Evolutionary conservation across 192 early-diverging fungal genomes (phyloP).

Genomic region (Paraglomus brasilianum): DNA sequence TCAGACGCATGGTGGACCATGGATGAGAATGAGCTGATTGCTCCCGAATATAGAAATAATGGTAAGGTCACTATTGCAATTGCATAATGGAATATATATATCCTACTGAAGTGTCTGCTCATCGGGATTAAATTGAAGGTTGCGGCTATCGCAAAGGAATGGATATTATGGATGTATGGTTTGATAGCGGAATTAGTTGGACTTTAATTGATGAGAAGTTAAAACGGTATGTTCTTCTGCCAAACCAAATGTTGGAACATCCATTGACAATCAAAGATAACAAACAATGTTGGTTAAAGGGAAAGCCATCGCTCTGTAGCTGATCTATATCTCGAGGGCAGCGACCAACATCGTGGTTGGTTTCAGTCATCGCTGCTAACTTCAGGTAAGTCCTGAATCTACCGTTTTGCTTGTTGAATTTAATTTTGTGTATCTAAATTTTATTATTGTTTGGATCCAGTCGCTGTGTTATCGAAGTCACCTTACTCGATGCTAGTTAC

Average conservation of each 20-base stretch:
- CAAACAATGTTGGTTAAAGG: slow-evolving; percentile 21
- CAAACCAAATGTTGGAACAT: not conserved
- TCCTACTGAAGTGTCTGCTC: not conserved
- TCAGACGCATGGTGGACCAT: slow-evolving; percentile 73
- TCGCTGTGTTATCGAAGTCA: slow-evolving; percentile 62
- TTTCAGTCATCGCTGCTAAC: slow-evolving; percentile 82
- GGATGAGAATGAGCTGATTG: slow-evolving; percentile 58
- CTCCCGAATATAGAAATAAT: slow-evolving; percentile 52
- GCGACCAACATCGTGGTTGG: slow-evolving; percentile 84
- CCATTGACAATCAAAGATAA: not conserved
- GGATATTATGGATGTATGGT: slow-evolving; percentile 89
- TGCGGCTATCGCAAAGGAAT: slow-evolving; percentile 54
- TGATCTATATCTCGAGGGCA: slow-evolving; percentile 76
- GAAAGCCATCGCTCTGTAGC: slow-evolving; percentile 46
- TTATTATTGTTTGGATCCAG: slow-evolving; percentile 19
- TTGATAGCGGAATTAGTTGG: slow-evolving; percentile 81
- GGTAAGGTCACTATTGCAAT: slow-evolving; percentile 38
- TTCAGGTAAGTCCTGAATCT: slow-evolving; percentile 41
- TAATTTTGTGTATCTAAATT: not conserved
- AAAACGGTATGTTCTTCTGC: slow-evolving; percentile 23
- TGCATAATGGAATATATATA: not conserved
- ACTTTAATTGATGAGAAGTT: slow-evolving; percentile 54
- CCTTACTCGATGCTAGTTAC: slow-evolving; percentile 73
- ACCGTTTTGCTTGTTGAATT: not conserved
- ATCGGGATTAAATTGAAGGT: not conserved